Conservation (phyloP, 2,329 filamentous ascomycete genomes). For the Nemania serpens region DNA sequence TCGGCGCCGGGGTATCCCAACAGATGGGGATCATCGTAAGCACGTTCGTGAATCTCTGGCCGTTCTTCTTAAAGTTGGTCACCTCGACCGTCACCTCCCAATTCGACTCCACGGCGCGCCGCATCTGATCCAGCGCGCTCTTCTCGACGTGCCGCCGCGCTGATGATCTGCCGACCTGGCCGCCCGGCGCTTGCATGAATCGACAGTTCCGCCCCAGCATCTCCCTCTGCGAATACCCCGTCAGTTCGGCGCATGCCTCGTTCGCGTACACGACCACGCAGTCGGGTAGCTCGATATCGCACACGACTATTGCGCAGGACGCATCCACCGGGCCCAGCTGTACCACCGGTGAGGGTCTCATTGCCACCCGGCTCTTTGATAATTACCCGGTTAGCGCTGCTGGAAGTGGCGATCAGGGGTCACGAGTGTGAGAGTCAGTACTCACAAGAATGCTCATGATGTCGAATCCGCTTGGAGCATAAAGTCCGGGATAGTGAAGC, state of each 20-base stretch:
- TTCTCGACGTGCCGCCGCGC: constrained; percentile 70
- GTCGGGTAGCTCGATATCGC: constrained; percentile 75
- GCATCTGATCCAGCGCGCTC: constrained; percentile 62
- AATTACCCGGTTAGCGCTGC: not conserved
- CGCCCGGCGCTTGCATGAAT: constrained; percentile 78
- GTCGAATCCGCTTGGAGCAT: constrained; percentile 59
- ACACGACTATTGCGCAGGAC: constrained; percentile 82
- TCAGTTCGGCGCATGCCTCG: constrained; percentile 77
- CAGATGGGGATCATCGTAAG: constrained; percentile 83
- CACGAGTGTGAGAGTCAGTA: not conserved
- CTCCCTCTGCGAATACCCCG: constrained; percentile 76
- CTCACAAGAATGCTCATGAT: constrained; percentile 61
- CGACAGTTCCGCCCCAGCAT: constrained; percentile 81
- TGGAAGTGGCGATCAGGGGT: not conserved
- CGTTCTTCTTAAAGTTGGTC: constrained; percentile 82
- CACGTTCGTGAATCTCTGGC: constrained; percentile 78
- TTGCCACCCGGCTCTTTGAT: constrained; percentile 63
- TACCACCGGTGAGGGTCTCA: constrained; percentile 73
- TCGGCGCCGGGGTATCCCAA: constrained; percentile 66
- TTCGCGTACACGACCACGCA: constrained; percentile 84
- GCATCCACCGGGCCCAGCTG: constrained; percentile 82
- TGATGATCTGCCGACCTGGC: constrained; percentile 62
- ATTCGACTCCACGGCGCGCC: constrained; percentile 49
- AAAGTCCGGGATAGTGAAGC: constrained; percentile 61
- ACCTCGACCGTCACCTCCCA: constrained; percentile 58